Base-by-base conservation (phyloP, 176 grass and related monocot genomes). In the Oryza glaberrima region DNA sequence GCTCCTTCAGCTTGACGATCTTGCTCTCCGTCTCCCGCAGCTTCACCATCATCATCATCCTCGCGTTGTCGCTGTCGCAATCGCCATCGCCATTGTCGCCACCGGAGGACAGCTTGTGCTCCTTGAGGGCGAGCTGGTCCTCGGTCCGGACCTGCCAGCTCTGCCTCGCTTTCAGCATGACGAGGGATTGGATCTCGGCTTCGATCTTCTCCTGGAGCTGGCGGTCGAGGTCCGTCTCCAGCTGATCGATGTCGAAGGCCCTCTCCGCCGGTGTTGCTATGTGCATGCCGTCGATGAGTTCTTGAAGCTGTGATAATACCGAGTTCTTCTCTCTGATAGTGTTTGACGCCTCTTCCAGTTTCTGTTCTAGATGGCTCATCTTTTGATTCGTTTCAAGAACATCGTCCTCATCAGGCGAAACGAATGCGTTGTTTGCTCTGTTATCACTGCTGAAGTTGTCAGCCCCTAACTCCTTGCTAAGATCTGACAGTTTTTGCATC, bases 201-300 rank as follows among this genome's bases (percentile, higher is more conserved):
- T 92, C 80, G 16, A 95, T 66, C 60, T 90, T 88, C 43, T 90
- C 91, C 80, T 83, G 60, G 49, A 95, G 88, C 9, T 88, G 88
- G 43, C 60, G 47, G 9, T 95, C 93, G 1, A 95, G 76, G 76
- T 95, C 90, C 28, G 16, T 35, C 68, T 92, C 85, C 67, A 95
- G 25, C 76, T 83, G 65, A 76, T 81, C 81, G 3, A 76, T 84
- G 25, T 86, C 84, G 45, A 56, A 11, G 14, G 72, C 73, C 22
- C 65, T 77, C 25, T 72, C 73, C 63, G 76, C 65, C 40, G 36
- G 60, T 0, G 38, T 41, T 44, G 82, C 61, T 15, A 64, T 12
- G n/a, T 49, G 34, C 7, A 41, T 45, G 3, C 12, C 51, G 7
- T 82, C 22, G 30, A 92, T 87, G 17, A 81, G 63, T 65, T 35